Percentiles rank a stretch among this genome's conserved stretches.
Conservation (phyloP, 179 eudicot species). For the Camellia oleifera region DNA sequence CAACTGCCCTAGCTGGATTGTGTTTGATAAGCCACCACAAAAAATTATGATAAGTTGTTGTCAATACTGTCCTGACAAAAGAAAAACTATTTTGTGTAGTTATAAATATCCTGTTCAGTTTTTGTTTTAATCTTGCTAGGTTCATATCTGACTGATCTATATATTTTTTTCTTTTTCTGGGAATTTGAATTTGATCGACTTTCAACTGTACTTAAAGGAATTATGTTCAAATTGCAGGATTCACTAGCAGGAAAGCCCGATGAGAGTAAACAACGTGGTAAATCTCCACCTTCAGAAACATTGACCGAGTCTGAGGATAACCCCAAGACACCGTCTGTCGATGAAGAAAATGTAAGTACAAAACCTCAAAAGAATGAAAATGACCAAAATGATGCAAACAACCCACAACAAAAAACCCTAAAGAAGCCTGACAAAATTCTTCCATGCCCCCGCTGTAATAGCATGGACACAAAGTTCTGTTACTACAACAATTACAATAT, state of each 20-base stretch:
- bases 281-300: slow-evolving; percentile 20
- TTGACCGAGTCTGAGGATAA: slow-evolving; percentile 28
- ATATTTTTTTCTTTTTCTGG: background rate
- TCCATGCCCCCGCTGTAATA: slow-evolving; percentile 85
- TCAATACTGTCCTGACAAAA: too few relatives aligned
- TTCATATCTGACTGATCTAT: too few relatives aligned
- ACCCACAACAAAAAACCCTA: slow-evolving; percentile 40
- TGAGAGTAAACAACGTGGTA: slow-evolving; percentile 29
- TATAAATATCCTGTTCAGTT: background rate
- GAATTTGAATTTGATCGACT: background rate
- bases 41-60: too few relatives aligned
- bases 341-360: slow-evolving; percentile 35
- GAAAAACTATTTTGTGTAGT: too few relatives aligned
- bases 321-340: slow-evolving; percentile 30
- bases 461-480: slow-evolving; percentile 92
- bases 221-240: slow-evolving; percentile 39
- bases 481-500: slow-evolving; percentile 82
- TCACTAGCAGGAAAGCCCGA: slow-evolving; percentile 22
- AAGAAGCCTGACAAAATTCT: slow-evolving; percentile 86
- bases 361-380: slow-evolving; percentile 32
- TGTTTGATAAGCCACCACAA: background rate
- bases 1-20: background rate
- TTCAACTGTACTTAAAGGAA: background rate
- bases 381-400: slow-evolving; percentile 24
- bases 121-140: background rate